A percentile compares a stretch with the other conserved stretches of the same genome.
These are phyloP conservation scores for Suillus americanus DNA, from an alignment of 768 basidiomycete genomes.

Conservation along the genomic window DNA sequence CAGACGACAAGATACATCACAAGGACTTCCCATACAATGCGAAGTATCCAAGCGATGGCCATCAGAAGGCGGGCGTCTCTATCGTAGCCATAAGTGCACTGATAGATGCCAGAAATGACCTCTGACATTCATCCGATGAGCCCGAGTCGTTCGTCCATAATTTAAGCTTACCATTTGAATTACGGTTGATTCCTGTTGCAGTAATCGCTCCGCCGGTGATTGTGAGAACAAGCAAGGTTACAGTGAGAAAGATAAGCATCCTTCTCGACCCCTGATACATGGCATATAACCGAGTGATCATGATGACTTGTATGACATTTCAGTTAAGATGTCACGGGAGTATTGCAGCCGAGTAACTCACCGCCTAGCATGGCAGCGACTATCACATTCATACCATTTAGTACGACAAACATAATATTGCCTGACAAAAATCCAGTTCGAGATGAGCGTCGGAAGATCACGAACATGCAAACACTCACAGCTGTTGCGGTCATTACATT, in stretches of 20 bases:
- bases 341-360: background rate
- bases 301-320: background rate
- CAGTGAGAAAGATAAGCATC: background rate
- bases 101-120: background rate
- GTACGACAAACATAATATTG: background rate
- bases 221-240: background rate
- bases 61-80: background rate
- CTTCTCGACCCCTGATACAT: background rate
- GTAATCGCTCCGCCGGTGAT: background rate
- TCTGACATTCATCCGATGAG: background rate
- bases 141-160: background rate
- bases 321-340: background rate
- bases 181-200: background rate
- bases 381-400: background rate
- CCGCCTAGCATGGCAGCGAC: background rate
- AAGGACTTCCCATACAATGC: background rate
- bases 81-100: background rate
- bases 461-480: background rate
- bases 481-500: background rate
- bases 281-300: conserved; percentile 1
- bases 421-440: background rate
- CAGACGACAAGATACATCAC: background rate
- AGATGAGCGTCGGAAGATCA: background rate
- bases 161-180: background rate
- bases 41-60: background rate